A percentile compares a stretch with the other conserved stretches of the same genome.
These are phyloP conservation scores for Syzygium malaccense DNA, from an alignment of 441 rosid species.

Conservation along the genomic window DNA sequence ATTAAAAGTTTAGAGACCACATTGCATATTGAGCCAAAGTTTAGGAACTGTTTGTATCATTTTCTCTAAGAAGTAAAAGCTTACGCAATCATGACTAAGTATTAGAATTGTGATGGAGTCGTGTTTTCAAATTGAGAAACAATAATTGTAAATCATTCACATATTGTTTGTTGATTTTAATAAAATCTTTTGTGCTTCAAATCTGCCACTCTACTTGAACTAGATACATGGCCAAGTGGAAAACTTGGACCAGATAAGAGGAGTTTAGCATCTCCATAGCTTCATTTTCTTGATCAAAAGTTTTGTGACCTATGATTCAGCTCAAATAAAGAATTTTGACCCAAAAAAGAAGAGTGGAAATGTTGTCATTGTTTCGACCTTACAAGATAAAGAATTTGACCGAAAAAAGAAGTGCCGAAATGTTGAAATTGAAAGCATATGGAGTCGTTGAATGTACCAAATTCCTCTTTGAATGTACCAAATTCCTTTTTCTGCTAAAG, in stretches of 20 bases:
- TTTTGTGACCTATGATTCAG: background rate
- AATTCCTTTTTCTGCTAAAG: background rate
- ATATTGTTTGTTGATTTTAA: background rate
- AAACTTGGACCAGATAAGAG: background rate
- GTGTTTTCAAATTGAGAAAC: background rate
- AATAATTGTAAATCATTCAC: background rate
- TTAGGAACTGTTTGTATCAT: too few species aligned
- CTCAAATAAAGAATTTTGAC: background rate
- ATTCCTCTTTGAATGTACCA: background rate
- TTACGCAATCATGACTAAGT: background rate
- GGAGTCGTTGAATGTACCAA: background rate
- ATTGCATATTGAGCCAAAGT: too few species aligned
- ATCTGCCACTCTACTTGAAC: background rate
- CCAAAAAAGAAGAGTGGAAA: too few species aligned
- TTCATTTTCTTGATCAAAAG: background rate
- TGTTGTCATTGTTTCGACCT: background rate
- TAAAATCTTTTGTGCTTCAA: background rate
- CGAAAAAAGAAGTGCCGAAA: background rate
- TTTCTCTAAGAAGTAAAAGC: background rate
- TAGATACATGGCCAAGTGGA: background rate
- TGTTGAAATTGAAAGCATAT: background rate
- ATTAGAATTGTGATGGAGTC: background rate
- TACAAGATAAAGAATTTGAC: background rate
- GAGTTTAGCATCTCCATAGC: background rate
- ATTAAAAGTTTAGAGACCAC: too few species aligned